These are phyloP conservation scores for Colletotrichum lupini DNA, from an alignment of 2,329 filamentous ascomycete species.

Conservation along the genomic window DNA sequence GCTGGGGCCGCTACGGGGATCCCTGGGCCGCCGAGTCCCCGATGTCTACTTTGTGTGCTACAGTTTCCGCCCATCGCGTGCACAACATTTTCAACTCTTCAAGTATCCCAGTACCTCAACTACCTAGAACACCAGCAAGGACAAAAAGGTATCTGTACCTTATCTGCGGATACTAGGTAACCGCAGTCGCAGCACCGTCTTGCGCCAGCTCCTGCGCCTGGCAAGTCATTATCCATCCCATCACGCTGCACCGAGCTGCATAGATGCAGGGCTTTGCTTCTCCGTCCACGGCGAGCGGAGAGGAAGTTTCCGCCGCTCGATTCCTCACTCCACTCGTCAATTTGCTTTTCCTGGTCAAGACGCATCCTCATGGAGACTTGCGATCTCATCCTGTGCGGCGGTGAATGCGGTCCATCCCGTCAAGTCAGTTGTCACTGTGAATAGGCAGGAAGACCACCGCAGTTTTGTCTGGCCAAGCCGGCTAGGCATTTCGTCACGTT, in stretches of 20 bases:
- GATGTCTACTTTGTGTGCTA: conserved; percentile 2
- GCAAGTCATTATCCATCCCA: not conserved
- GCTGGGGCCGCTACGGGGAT: not conserved
- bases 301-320: conserved; percentile 22
- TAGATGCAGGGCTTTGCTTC: not conserved
- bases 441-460: not conserved
- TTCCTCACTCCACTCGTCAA: not conserved
- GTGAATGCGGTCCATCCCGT: conserved; percentile 2
- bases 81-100: too few species aligned
- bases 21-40: conserved; percentile 2
- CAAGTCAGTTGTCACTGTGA: not conserved
- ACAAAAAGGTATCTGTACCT: too few species aligned
- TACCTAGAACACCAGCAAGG: too few species aligned
- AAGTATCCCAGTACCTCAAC: too few species aligned
- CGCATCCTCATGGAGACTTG: not conserved
- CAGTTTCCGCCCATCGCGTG: not conserved
- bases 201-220: not conserved
- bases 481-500: not conserved
- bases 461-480: not conserved
- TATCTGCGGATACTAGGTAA: not conserved
- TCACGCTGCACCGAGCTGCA: not conserved
- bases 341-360: not conserved
- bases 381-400: conserved; percentile 7
- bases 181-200: not conserved
- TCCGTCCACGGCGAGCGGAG: conserved; percentile 18